phyloP scores from a whole-genome alignment of 2,329 filamentous ascomycete genomes.

The Lecanosticta acicola region DNA sequence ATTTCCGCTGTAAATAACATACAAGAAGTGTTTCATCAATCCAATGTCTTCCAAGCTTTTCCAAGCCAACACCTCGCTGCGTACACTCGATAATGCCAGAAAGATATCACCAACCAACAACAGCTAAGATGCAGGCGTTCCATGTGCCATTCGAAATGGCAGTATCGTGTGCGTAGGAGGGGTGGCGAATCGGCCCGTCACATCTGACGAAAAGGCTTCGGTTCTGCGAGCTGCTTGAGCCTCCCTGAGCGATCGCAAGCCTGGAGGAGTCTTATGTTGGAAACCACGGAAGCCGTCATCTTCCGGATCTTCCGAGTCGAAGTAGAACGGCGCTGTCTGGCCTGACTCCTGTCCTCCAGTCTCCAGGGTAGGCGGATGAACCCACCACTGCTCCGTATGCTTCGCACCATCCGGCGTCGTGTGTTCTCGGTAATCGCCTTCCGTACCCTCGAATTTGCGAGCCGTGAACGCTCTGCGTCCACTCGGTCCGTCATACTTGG shows the following conservation, averaged over 20 bases:
- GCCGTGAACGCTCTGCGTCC: slow-evolving; percentile 31
- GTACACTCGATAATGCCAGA: no score
- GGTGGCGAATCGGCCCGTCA: neutral
- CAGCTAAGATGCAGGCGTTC: neutral
- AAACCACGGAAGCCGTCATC: slow-evolving; percentile 5
- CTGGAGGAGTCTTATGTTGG: neutral
- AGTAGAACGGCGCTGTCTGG: slow-evolving; percentile 32
- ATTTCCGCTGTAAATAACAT: no score
- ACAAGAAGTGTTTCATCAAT: no score
- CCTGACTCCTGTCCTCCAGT: slow-evolving; percentile 29
- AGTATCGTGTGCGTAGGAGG: neutral
- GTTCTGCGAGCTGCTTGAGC: neutral
- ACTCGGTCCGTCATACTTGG: slow-evolving; percentile 1
- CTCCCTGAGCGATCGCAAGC: neutral
- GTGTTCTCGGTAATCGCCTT: slow-evolving; percentile 39
- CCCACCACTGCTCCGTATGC: slow-evolving; percentile 41
- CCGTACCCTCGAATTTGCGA: slow-evolving; percentile 33
- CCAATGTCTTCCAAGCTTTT: no score
- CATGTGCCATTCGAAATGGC: slow-evolving; percentile 1
- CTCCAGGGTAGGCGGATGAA: slow-evolving; percentile 42
- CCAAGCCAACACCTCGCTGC: no score
- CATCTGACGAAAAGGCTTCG: neutral
- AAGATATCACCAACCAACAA: neutral
- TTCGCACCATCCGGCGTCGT: slow-evolving; percentile 38
- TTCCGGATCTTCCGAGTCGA: slow-evolving; percentile 9